Percentiles rank a stretch among this genome's conserved stretches.
Evolutionary conservation across 2,329 filamentous ascomycete species (phyloP).

Genomic region (Claviceps arundinis): DNA sequence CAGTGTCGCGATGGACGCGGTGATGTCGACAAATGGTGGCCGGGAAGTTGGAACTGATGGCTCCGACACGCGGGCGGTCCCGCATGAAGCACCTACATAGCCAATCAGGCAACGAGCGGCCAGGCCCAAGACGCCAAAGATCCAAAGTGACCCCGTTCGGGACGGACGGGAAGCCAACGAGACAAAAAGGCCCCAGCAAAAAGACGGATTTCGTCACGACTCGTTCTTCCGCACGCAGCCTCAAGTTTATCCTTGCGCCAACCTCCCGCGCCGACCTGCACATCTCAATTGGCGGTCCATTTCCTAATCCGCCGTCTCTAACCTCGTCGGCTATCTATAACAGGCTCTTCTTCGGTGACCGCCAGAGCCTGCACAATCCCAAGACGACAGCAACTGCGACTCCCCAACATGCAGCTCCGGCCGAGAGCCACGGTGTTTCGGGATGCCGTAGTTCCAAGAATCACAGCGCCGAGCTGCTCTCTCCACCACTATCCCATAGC

Average conservation of each 20-base stretch:
- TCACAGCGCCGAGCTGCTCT: slow-evolving; percentile 16
- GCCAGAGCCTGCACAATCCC: no score
- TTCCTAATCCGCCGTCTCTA: no score
- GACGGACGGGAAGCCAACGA: background rate
- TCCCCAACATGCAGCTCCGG: slow-evolving; percentile 37
- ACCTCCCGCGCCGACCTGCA: background rate
- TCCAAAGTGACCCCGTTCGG: background rate
- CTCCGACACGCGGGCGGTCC: background rate
- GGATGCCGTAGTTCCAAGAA: slow-evolving; percentile 20
- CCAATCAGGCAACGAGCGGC: background rate
- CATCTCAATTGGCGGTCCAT: background rate
- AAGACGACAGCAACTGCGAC: background rate
- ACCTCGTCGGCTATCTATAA: no score
- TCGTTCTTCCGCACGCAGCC: background rate
- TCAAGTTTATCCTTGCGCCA: background rate
- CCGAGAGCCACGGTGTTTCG: slow-evolving; percentile 38
- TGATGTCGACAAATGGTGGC: no score
- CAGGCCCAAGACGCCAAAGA: background rate
- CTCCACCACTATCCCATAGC: slow-evolving; percentile 20
- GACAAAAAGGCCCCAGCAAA: background rate
- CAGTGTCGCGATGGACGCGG: no score
- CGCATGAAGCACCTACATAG: background rate
- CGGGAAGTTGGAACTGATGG: no score
- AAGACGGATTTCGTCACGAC: background rate
- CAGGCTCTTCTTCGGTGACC: no score